These are phyloP conservation scores for Mycena citricolor DNA, from an alignment of 1,284 basidiomycete species.

Conservation along the genomic window DNA sequence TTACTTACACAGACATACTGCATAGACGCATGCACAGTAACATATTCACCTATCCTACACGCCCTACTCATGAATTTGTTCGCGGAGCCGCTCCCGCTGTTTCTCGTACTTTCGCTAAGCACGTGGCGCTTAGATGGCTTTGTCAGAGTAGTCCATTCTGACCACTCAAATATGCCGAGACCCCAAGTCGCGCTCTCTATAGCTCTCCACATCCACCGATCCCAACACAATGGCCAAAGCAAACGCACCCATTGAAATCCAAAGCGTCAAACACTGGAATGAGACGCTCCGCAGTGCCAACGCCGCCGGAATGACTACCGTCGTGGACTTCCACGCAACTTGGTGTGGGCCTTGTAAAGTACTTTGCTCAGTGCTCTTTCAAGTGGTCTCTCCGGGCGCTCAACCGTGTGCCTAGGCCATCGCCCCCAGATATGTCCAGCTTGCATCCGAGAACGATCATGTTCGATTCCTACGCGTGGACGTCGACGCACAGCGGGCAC, in stretches of 20 bases:
- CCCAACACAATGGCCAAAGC: background rate
- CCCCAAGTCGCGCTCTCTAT: background rate
- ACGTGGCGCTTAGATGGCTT: too few relatives aligned
- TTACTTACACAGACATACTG: too few relatives aligned
- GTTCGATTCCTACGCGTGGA: slow-evolving; percentile 28
- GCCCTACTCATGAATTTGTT: too few relatives aligned
- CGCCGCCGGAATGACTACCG: slow-evolving; percentile 23
- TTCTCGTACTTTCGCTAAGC: too few relatives aligned
- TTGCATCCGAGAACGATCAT: slow-evolving; percentile 25
- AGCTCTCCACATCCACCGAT: background rate
- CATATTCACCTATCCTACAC: too few relatives aligned
- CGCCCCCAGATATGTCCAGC: slow-evolving; percentile 22
- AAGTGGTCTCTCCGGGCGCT: slow-evolving; percentile 15
- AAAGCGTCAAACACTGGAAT: slow-evolving; percentile 28
- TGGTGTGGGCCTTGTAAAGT: slow-evolving; percentile 30
- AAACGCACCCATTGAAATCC: slow-evolving; percentile 22
- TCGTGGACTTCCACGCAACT: slow-evolving; percentile 28
- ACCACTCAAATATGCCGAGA: too few relatives aligned
- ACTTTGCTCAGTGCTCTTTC: background rate
- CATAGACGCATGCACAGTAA: too few relatives aligned
- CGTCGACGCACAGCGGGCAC: slow-evolving; percentile 22
- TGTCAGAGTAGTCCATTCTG: too few relatives aligned
- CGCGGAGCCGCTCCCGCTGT: too few relatives aligned
- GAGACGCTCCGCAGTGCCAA: slow-evolving; percentile 23
- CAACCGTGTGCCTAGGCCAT: slow-evolving; percentile 16